phyloP scores from a whole-genome alignment of 352 stramenopile genomes.

The Achlya hypogyna region DNA sequence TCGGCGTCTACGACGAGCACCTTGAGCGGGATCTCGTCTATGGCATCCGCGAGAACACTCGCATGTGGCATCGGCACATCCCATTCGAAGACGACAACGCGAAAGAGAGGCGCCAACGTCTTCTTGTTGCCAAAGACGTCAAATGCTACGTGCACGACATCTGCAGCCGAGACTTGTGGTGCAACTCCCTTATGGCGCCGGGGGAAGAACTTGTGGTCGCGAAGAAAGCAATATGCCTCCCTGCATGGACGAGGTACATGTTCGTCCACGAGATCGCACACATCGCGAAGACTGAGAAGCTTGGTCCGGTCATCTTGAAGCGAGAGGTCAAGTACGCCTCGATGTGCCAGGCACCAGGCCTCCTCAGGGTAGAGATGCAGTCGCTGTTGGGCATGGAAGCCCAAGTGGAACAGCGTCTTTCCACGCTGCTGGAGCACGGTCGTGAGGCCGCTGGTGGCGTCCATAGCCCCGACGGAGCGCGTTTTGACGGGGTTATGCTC shows the following conservation, averaged over 20 bases:
- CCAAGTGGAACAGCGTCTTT: constrained; percentile 69
- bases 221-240: constrained; percentile 51
- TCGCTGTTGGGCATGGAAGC: constrained; percentile 25
- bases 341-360: constrained; percentile 50
- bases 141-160: not conserved
- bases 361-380: constrained; percentile 63
- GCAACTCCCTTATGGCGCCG: constrained; percentile 32
- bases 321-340: constrained; percentile 29
- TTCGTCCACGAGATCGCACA: constrained; percentile 24
- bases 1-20: constrained; percentile 49
- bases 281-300: not conserved
- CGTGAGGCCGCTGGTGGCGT: constrained; percentile 43
- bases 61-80: constrained; percentile 29
- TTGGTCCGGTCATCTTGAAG: not conserved
- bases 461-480: constrained; percentile 9
- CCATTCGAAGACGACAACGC: constrained; percentile 43
- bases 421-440: constrained; percentile 61
- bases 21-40: constrained; percentile 40
- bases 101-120: constrained; percentile 40
- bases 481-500: constrained; percentile 11
- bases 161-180: not conserved
- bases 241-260: constrained; percentile 34
- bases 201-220: constrained; percentile 56
- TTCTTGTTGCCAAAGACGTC: constrained; percentile 34
- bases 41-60: constrained; percentile 18